These are phyloP conservation scores for Erodium maritimum DNA, from an alignment of 345 rosid genomes.

Conservation along the genomic window DNA sequence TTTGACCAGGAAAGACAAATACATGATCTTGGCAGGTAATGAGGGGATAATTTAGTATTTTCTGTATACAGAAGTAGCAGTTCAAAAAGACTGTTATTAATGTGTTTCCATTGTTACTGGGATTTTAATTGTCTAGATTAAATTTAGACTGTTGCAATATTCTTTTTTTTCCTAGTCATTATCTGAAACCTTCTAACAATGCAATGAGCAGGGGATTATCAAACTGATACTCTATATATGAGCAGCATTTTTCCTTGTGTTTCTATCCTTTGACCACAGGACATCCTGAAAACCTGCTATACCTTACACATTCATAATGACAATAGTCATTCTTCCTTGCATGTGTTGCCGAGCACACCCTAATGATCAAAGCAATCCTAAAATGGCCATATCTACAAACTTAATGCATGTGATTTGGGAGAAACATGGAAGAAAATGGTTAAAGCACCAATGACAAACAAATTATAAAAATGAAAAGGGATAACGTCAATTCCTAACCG, in stretches of 20 bases:
- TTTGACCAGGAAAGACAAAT: slow-evolving; percentile 21
- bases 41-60: slow-evolving; percentile 14
- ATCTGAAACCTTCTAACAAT: too few relatives aligned
- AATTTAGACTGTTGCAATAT: background rate
- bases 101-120: background rate
- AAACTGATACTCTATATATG: too few relatives aligned
- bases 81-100: background rate
- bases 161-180: too few relatives aligned
- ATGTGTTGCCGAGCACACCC: background rate
- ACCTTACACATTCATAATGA: too few relatives aligned
- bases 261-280: too few relatives aligned
- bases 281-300: too few relatives aligned
- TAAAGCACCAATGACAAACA: background rate
- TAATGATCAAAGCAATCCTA: background rate
- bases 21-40: slow-evolving; percentile 18
- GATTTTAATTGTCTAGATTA: background rate
- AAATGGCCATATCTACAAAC: background rate
- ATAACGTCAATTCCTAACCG: too few relatives aligned
- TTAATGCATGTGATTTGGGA: background rate
- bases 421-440: background rate
- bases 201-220: too few relatives aligned
- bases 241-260: too few relatives aligned
- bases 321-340: background rate
- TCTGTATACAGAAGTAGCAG: background rate
- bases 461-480: too few relatives aligned